Evolutionary conservation across 345 rosid genomes (phyloP), one percentile per base, ranked within the genome.

Genomic region (Anastatica hierochuntica): DNA sequence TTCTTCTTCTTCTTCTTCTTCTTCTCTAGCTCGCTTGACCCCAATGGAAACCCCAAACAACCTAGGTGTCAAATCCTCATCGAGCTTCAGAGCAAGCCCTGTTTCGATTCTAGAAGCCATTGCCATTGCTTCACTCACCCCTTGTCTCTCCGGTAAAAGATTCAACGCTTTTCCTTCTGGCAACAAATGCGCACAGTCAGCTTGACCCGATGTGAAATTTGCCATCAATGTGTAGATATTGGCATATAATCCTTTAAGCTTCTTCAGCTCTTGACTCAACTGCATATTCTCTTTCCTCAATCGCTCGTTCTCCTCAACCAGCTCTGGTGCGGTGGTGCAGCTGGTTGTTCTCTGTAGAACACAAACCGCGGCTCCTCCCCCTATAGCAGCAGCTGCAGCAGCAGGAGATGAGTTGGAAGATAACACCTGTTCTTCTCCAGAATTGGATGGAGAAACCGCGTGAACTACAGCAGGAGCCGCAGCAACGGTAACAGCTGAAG

Each of bases 41-140:
- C 98, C 96, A 3, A 90, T 84, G 0, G 88, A 73, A 10, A 90
- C 96, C 35, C 98, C 98, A 43, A 90, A 90, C 59, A 90, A 49
- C 69, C 77, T 77, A 8, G 95, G 94, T 1, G 71, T 73, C 58
- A 72, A 16, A 34, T 65, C 78, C 40, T 60, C 74, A 7, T 34
- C 62, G 2, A 58, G 61, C 42, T 38, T 51, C 41, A 51, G 4
- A 53, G 60, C 19, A 43, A 75, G 35, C 52, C 63, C 52, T 6
- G 29, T 37, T 0, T 58, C 68, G 14, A 35, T 1, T 13, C 14
- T 37, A 31, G 57, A 44, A 27, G 51, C 3, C 31, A 27, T 27
- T 7, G 56, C 39, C 16, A 54, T 69, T 5, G 56, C 63, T 51
- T 58, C 65, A 33, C 49, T 63, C 29, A 53, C 64, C 15, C 17